These are phyloP conservation scores for Boletus rex-veris DNA, from an alignment of 768 basidiomycete genomes.

Conservation along the genomic window DNA sequence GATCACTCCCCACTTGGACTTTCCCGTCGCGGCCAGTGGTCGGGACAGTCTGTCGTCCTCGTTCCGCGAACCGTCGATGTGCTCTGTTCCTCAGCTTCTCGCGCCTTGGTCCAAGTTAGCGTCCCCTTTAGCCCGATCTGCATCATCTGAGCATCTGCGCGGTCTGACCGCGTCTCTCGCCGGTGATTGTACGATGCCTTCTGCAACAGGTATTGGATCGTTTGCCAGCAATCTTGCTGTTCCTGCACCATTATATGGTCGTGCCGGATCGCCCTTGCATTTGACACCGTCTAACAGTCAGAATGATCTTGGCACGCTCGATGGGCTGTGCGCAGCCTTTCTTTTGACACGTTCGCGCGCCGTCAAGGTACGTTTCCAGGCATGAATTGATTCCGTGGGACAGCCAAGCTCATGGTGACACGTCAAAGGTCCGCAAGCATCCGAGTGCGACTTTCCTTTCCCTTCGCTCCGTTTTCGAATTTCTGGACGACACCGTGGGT, in stretches of 20 bases:
- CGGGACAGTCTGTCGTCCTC: constrained; percentile 5
- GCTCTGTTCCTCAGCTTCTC: not conserved
- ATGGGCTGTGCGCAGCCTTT: constrained; percentile 37
- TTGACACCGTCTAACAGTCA: constrained; percentile 26
- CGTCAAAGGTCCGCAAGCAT: constrained; percentile 25
- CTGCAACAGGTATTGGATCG: not conserved
- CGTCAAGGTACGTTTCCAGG: constrained; percentile 42
- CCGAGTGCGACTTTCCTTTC: constrained; percentile 21
- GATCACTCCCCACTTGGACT: constrained; percentile 6
- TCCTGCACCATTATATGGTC: not conserved
- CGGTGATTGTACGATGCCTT: constrained; percentile 1
- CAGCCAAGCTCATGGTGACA: not conserved
- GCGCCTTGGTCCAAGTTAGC: constrained; percentile 8
- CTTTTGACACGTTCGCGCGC: constrained; percentile 50
- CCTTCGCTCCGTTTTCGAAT: constrained; percentile 25
- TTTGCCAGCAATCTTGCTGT: constrained; percentile 3
- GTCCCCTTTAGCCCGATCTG: not conserved
- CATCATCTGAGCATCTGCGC: constrained; percentile 3
- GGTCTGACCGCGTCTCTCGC: not conserved
- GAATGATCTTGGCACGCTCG: constrained; percentile 6
- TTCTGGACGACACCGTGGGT: constrained; percentile 22
- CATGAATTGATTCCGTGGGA: not conserved
- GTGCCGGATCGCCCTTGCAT: constrained; percentile 30
- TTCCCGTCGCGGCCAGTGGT: not conserved
- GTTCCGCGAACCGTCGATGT: constrained; percentile 7